Evolutionary conservation across 352 stramenopile species (phyloP).

Genomic region (Pythium volutum): DNA sequence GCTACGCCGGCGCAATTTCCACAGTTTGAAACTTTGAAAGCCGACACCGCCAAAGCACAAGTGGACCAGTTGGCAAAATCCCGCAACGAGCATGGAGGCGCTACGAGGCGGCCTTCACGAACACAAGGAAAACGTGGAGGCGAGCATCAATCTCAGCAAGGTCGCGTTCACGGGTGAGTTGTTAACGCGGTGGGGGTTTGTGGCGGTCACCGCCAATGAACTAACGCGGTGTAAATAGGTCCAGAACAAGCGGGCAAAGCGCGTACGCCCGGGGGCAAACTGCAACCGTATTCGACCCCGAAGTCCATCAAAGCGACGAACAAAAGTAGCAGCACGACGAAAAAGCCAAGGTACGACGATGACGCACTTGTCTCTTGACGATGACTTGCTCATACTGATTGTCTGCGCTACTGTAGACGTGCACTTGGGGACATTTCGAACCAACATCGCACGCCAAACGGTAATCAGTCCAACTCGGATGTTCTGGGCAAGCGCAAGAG

Average conservation of each 20-base stretch:
- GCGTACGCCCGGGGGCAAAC: constrained; percentile 8
- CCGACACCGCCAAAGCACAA: no score
- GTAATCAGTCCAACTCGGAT: constrained; percentile 9
- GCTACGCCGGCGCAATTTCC: neutral
- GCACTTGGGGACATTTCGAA: constrained; percentile 78
- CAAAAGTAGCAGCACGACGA: constrained; percentile 29
- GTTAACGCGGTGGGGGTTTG: no score
- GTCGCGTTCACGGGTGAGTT: constrained; percentile 28
- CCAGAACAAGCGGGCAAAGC: constrained; percentile 14
- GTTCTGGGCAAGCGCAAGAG: constrained; percentile 12
- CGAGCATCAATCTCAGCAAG: constrained; percentile 30
- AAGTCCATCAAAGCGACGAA: constrained; percentile 26
- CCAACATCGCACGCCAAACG: constrained; percentile 42
- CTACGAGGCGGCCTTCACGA: constrained; percentile 32
- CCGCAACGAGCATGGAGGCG: constrained; percentile 38
- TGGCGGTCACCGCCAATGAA: neutral
- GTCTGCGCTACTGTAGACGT: constrained; percentile 31
- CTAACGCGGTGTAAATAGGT: constrained; percentile 1
- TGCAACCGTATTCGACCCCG: constrained; percentile 34
- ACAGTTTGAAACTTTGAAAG: constrained; percentile 17
- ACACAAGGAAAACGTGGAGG: constrained; percentile 77
- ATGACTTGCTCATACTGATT: neutral
- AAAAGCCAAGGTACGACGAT: constrained; percentile 43
- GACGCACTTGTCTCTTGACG: neutral
- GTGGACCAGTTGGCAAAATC: neutral